Evolutionary conservation across 1,139 yeast genomes (phyloP).

Genomic region (Debaryomycetaceae sp.): DNA sequence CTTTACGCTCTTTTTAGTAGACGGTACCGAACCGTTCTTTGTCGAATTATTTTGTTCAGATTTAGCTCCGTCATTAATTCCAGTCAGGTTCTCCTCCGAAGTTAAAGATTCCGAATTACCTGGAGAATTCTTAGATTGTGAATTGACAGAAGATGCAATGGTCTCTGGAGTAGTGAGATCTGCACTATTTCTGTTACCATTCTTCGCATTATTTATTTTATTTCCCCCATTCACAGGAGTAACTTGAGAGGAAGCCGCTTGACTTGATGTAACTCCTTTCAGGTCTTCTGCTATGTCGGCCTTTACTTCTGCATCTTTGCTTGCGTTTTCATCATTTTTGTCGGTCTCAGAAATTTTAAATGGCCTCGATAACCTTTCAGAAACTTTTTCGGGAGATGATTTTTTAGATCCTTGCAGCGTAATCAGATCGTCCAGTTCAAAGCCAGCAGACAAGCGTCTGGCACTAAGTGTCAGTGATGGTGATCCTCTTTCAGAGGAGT

Average conservation of each 20-base stretch:
- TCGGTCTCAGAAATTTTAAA: background rate
- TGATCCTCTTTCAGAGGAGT: background rate
- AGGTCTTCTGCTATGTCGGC: background rate
- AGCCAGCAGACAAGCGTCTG: background rate
- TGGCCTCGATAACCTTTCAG: background rate
- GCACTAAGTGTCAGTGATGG: background rate
- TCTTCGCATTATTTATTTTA: background rate
- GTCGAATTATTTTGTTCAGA: background rate
- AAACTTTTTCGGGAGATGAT: background rate
- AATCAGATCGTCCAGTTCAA: background rate
- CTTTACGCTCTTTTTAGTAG: background rate
- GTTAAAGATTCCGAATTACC: background rate
- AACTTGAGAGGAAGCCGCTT: background rate
- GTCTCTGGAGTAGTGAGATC: background rate
- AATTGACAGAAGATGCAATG: slow-evolving; percentile 4
- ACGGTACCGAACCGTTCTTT: background rate
- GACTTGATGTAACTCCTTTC: background rate
- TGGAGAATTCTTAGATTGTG: background rate
- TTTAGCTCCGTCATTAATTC: background rate
- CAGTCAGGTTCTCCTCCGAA: background rate
- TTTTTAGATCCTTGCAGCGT: background rate
- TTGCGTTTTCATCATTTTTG: background rate
- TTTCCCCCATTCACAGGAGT: background rate
- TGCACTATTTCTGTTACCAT: background rate
- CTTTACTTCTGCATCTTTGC: background rate